Conservation (phyloP, 2,329 filamentous ascomycete species). For the Sclerotinia glacialis region DNA sequence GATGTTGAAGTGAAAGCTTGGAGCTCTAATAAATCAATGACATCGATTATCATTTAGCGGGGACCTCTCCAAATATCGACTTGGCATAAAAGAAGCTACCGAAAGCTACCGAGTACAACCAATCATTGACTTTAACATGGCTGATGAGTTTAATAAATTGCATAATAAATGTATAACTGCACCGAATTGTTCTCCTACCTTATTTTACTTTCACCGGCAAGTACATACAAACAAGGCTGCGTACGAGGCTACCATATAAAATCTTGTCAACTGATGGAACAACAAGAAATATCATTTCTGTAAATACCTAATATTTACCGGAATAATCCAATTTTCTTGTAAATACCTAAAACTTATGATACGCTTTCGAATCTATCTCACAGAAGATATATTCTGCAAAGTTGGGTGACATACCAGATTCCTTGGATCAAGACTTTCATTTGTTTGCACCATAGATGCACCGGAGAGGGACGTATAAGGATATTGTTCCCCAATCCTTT, state of each 20-base stretch:
- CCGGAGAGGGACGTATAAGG: background rate
- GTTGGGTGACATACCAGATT: background rate
- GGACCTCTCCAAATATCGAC: background rate
- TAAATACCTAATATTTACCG: background rate
- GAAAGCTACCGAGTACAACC: too few relatives aligned
- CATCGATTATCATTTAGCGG: constrained; percentile 1
- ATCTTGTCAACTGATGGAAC: background rate
- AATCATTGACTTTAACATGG: too few relatives aligned
- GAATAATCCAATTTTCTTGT: background rate
- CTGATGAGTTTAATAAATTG: too few relatives aligned
- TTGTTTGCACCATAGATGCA: background rate
- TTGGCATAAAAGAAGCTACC: background rate
- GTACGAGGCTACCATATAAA: background rate
- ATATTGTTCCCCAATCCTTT: background rate
- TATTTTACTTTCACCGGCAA: too few relatives aligned
- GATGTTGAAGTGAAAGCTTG: background rate
- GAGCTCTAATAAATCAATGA: background rate
- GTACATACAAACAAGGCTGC: background rate
- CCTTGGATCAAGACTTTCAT: background rate
- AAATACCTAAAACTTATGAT: background rate
- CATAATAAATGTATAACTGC: too few relatives aligned
- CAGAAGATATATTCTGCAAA: background rate
- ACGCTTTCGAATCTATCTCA: background rate
- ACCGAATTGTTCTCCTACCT: too few relatives aligned
- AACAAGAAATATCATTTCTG: background rate